phyloP scores from a whole-genome alignment of 2,329 filamentous ascomycete genomes.

The Daldinia sp. region DNA sequence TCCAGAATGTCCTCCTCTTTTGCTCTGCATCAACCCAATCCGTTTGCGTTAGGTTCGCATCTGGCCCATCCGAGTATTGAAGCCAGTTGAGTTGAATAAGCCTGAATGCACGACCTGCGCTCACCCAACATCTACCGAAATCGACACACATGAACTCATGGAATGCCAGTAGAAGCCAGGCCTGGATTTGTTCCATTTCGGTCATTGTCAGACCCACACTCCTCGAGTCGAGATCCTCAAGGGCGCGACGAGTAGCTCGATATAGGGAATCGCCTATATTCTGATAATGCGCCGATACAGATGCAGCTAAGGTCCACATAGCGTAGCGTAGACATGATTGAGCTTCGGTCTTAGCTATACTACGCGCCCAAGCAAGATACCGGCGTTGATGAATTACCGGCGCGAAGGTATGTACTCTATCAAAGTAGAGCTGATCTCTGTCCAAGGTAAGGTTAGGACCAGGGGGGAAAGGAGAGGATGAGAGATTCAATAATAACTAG shows the following conservation, averaged over 20 bases:
- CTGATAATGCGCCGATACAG: constrained; percentile 35
- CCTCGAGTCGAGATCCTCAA: constrained; percentile 33
- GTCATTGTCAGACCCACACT: constrained; percentile 17
- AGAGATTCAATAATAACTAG: too few species aligned
- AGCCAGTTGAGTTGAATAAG: constrained; percentile 39
- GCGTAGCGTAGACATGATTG: constrained; percentile 32
- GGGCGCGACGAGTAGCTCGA: constrained; percentile 27
- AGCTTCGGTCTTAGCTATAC: constrained; percentile 29
- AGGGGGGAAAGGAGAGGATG: neutral
- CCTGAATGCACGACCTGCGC: constrained; percentile 39
- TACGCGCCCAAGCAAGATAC: constrained; percentile 35
- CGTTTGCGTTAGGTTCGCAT: constrained; percentile 22
- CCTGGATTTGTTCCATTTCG: constrained; percentile 36
- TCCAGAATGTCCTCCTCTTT: constrained; percentile 35
- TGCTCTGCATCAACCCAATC: constrained; percentile 37
- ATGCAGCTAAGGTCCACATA: constrained; percentile 36
- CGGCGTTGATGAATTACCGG: constrained; percentile 34
- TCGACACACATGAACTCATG: constrained; percentile 41
- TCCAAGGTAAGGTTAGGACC: neutral
- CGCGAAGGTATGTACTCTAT: constrained; percentile 33
- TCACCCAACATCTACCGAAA: constrained; percentile 39
- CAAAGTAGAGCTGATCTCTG: constrained; percentile 37
- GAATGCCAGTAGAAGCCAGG: constrained; percentile 39
- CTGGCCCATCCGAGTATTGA: constrained; percentile 27
- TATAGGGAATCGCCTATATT: constrained; percentile 33